Conservation (phyloP, 352 stramenopile species). For the Thalassiosira tumida region DNA sequence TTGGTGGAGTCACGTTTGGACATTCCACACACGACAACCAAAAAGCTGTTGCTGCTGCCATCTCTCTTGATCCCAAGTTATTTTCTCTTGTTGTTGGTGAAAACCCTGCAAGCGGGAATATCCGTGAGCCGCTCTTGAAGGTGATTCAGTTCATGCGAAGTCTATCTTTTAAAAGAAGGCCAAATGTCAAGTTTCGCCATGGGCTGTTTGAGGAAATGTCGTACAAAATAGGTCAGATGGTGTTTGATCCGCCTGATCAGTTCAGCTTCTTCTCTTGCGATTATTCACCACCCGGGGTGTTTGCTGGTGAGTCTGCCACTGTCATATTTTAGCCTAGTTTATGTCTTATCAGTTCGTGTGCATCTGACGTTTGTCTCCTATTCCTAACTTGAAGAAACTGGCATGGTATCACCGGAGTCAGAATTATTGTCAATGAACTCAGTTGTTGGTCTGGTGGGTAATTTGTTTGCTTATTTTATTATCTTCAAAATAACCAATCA, state of each 20-base stretch:
- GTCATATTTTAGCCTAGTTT: too few relatives aligned
- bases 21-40: slow-evolving; percentile 85
- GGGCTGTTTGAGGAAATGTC: slow-evolving; percentile 50
- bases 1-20: slow-evolving; percentile 76
- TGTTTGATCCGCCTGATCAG: slow-evolving; percentile 81
- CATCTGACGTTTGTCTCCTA: too few relatives aligned
- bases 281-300: slow-evolving; percentile 74
- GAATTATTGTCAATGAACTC: slow-evolving; percentile 75
- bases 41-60: slow-evolving; percentile 84
- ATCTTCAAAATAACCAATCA: not conserved
- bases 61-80: slow-evolving; percentile 86
- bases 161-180: slow-evolving; percentile 64
- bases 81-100: slow-evolving; percentile 79
- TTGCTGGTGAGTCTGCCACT: too few relatives aligned
- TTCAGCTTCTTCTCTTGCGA: slow-evolving; percentile 83
- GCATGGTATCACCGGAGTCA: slow-evolving; percentile 77
- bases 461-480: not conserved
- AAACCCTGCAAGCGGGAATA: slow-evolving; percentile 82
- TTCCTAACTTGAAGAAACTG: slow-evolving; percentile 7
- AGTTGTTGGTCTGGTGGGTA: slow-evolving; percentile 72
- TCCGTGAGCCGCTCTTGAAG: slow-evolving; percentile 86
- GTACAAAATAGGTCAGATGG: slow-evolving; percentile 85
- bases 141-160: slow-evolving; percentile 81
- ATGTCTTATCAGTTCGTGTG: too few relatives aligned
- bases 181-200: slow-evolving; percentile 65